Evolutionary conservation across 129 eudicot genomes (phyloP).

Genomic region (Solidago caesia): DNA sequence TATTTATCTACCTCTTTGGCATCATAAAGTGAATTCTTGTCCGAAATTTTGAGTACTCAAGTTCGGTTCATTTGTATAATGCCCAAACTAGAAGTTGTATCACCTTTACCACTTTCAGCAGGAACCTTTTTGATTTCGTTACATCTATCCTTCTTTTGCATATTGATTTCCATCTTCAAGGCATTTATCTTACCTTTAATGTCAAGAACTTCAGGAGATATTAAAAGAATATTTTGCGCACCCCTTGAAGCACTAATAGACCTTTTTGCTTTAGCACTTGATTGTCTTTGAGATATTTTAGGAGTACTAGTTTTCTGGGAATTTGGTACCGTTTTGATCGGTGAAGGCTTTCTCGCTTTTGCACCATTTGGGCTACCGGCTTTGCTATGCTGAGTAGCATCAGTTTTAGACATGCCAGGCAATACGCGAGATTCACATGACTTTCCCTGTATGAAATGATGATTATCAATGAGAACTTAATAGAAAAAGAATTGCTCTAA

Average conservation of each 20-base stretch:
- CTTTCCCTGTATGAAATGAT: slow-evolving; percentile 18
- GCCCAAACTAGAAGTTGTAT: background rate
- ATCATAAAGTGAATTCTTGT: slow-evolving; percentile 13
- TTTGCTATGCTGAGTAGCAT: slow-evolving; percentile 1
- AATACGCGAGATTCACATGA: slow-evolving; percentile 1
- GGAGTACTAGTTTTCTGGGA: slow-evolving; percentile 7
- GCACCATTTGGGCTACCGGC: slow-evolving; percentile 17
- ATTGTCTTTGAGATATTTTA: background rate
- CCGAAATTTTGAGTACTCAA: background rate
- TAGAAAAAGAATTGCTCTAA: too few relatives aligned
- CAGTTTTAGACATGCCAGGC: slow-evolving; percentile 16
- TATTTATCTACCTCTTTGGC: background rate
- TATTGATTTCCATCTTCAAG: slow-evolving; percentile 31
- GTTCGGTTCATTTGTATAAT: slow-evolving; percentile 1
- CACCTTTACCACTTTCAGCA: background rate
- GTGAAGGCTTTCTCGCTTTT: slow-evolving; percentile 13
- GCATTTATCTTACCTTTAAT: slow-evolving; percentile 34
- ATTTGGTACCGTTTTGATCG: slow-evolving; percentile 18
- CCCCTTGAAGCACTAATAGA: background rate
- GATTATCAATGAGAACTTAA: background rate
- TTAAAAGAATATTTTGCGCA: slow-evolving; percentile 2
- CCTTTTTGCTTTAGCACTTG: slow-evolving; percentile 15
- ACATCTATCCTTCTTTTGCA: slow-evolving; percentile 17
- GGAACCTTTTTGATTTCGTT: background rate
- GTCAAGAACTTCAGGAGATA: slow-evolving; percentile 35